Evolutionary conservation across 2,329 filamentous ascomycete genomes (phyloP), one percentile per base, ranked within the genome.

Genomic region (Beauveria pseudobassiana): DNA sequence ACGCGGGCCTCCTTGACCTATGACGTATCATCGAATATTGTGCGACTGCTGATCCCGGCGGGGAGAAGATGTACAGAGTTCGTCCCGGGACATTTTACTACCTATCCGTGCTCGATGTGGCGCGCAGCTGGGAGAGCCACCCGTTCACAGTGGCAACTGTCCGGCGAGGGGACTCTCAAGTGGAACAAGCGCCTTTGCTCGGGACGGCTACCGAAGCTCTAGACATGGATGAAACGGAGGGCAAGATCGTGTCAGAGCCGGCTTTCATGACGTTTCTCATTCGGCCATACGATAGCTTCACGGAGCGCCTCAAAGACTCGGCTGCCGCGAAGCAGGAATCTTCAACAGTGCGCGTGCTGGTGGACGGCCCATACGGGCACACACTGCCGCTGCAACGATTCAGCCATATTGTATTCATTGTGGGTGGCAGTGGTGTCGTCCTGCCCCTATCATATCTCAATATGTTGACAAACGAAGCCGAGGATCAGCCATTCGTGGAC

Each of bases 121-220:
- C 69, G 14, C 67, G 71, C 1, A 74, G 74, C 57, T 82, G 79
- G 80, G 78, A 82, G 62, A 80, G 76, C 62, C 80, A 82, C 50
- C 80, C 80, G 0, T 82, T 82, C 57, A 81, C 79, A 0, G 74
- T 81, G 12, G 76, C 76, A 1, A 70, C 69, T 9, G 65, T 73
- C 1, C 48, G 61, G 3, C 65, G 69, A 40, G 57, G 59, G 0
- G 71, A 72, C 22, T 57, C 68, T 0, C 62, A 70, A 0, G 67
- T 66, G 9, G 75, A 77, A 24, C 69, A 73, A 5, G 66, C 64
- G 2, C 73, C 73, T 0, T 69, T 77, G 0, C 69, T 78, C 4
- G 68, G 1, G 38, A 61, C 18, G 56, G 63, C 0, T 38, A 28
- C 18, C 10, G 58, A 64, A 8, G 4, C 16, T 4, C 42, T 43